A percentile compares a stretch with the other conserved stretches of the same genome.
Conservation (phyloP, 2,329 filamentous ascomycete genomes). For the Neoscytalidium dimidiatum region DNA sequence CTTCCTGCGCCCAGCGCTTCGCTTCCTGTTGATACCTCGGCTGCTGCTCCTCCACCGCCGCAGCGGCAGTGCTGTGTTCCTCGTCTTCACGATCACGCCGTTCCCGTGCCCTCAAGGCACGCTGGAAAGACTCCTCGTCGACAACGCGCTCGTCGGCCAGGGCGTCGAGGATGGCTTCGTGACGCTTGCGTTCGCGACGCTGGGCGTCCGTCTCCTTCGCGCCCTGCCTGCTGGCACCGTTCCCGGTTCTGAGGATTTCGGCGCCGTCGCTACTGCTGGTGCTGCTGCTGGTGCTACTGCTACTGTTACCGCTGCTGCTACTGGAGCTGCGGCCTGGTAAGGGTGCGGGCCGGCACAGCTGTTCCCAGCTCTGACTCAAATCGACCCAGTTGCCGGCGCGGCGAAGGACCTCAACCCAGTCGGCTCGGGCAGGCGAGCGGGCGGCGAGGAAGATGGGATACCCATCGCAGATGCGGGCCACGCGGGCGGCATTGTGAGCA, state of each 20-base stretch:
- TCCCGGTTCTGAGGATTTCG: neutral
- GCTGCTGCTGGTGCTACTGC: neutral
- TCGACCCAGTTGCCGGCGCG: slow-evolving; percentile 65
- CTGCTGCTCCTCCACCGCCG: slow-evolving; percentile 5
- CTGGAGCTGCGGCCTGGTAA: slow-evolving; percentile 32
- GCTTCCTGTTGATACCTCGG: slow-evolving; percentile 29
- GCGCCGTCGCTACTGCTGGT: slow-evolving; percentile 15
- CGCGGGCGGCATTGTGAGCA: slow-evolving; percentile 77
- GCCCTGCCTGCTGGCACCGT: neutral
- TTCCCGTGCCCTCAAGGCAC: slow-evolving; percentile 63
- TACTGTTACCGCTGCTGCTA: neutral
- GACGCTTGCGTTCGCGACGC: slow-evolving; percentile 60
- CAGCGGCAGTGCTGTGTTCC: slow-evolving; percentile 27
- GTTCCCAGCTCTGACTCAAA: slow-evolving; percentile 67
- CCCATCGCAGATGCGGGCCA: slow-evolving; percentile 73
- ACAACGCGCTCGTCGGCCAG: slow-evolving; percentile 68
- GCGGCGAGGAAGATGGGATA: slow-evolving; percentile 79
- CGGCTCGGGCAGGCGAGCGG: slow-evolving; percentile 69
- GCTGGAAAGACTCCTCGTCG: slow-evolving; percentile 66
- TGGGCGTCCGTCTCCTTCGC: slow-evolving; percentile 52
- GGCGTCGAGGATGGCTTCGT: slow-evolving; percentile 68
- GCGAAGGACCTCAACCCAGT: slow-evolving; percentile 77
- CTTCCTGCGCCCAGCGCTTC: slow-evolving; percentile 65
- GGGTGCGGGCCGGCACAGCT: slow-evolving; percentile 60
- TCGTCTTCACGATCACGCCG: slow-evolving; percentile 59